phyloP scores from a whole-genome alignment of 169 alveolate genomes.

The Perkinsus olseni region DNA sequence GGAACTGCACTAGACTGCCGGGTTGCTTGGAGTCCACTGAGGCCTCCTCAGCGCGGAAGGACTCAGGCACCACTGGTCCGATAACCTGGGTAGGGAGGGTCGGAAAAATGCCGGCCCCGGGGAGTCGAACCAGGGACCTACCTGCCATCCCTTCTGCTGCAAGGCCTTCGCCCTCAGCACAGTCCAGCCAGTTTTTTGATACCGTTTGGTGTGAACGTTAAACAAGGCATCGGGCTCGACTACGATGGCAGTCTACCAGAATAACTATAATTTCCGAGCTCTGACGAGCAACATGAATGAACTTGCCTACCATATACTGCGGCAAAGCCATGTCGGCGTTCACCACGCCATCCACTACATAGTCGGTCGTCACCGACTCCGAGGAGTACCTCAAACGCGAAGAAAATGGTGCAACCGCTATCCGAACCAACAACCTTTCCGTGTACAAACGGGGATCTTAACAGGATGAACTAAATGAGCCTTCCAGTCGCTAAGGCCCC shows the following conservation, averaged over 20 bases:
- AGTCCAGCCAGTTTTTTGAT: background rate
- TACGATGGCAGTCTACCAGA: background rate
- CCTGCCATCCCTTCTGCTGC: conserved; percentile 1
- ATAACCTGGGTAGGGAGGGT: background rate
- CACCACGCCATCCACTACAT: background rate
- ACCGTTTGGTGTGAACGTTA: background rate
- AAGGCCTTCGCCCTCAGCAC: background rate
- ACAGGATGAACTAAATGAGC: too few relatives aligned
- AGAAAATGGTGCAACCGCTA: background rate
- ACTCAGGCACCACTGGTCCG: background rate
- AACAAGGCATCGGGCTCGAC: background rate
- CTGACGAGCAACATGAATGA: too few relatives aligned
- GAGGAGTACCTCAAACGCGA: background rate
- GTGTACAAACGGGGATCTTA: too few relatives aligned
- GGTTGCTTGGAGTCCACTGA: background rate
- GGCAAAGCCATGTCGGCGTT: background rate
- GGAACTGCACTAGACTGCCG: background rate
- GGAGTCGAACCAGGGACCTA: background rate
- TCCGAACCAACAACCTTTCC: background rate
- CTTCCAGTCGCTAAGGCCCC: too few relatives aligned
- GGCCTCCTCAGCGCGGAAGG: background rate
- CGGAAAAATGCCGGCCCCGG: background rate
- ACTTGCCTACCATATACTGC: background rate
- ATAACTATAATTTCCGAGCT: background rate
- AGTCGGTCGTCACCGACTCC: background rate